Evolutionary conservation across 257 asterid genomes (phyloP), one percentile per base, ranked within the genome.

Genomic region (Gentiana macrophylla): DNA sequence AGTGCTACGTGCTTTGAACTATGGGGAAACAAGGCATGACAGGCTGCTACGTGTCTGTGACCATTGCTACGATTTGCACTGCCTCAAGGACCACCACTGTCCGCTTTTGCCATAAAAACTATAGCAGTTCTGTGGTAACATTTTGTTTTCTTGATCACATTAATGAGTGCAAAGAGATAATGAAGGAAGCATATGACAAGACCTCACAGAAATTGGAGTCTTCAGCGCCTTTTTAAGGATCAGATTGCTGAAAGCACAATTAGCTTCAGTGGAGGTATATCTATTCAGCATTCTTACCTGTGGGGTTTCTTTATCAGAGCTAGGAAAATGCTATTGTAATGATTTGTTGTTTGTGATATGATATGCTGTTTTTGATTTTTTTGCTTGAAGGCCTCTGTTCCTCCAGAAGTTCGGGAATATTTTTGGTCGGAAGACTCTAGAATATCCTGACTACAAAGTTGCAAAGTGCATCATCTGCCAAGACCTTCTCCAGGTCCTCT

Each of bases 241-340:
- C 69, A 68, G 80, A 70, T 71, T 86, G 72, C 71, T 86, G 43
- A 89, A 82, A 73, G 81, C 81, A 45, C 94, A 77, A 43, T 60
- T 86, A 58, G 85, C 89, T 68, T 67, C 68, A 4, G 64, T 89
- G 58, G 97, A 89, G 95, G 97, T 81, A 69, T 66, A 68, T 4
- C 13, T 50, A 68, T 53, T 11, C 52, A 13, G n/a, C 43, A 9
- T 43, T 57, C 67, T 13, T 47, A 46, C 55, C 44, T 58, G 32
- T 4, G 32, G 24, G 10, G 9, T 58, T 53, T 45, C 32, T 36
- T 62, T 37, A 11, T 50, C 52, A 10, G 33, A 36, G 49, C 41
- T 67, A 55, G 47, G 58, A 8, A 9, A 15, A 0, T 4, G 7
- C 11, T 52, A 44, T 55, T 33, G 43, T 1, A 49, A 8, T n/a